phyloP scores from a whole-genome alignment of 441 rosid species.

The Populus hybrid region DNA sequence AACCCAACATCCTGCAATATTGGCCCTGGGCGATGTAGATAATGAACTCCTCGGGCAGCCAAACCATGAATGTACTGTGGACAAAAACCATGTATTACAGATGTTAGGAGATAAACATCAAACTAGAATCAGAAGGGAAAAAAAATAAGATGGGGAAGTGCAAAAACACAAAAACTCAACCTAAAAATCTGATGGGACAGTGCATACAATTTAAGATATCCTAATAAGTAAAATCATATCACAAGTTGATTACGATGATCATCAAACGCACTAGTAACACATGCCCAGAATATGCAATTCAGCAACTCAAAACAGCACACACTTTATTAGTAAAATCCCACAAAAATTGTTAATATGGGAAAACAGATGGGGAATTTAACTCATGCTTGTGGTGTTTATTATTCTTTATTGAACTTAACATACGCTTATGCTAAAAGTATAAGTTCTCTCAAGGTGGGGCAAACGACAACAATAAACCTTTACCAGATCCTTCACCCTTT shows the following conservation, averaged over 20 bases:
- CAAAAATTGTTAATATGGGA: neutral
- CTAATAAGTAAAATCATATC: neutral
- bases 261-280: neutral
- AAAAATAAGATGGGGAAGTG: neutral
- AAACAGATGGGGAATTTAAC: constrained; percentile 27
- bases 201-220: neutral
- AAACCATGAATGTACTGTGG: constrained; percentile 92
- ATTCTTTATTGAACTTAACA: neutral
- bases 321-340: neutral
- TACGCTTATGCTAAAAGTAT: constrained; percentile 32
- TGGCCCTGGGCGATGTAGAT: constrained; percentile 86
- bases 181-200: neutral
- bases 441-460: constrained; percentile 24
- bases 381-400: constrained; percentile 11
- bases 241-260: neutral
- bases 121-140: neutral
- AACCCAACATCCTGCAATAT: constrained; percentile 87
- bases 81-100: constrained; percentile 14
- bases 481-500: constrained; percentile 34
- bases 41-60: constrained; percentile 97
- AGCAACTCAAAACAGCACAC: neutral
- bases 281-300: neutral
- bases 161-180: neutral
- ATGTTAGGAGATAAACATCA: neutral
- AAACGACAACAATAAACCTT: constrained; percentile 37